phyloP scores from a whole-genome alignment of 139 green algal species.

The Chlamydomonas incerta region DNA sequence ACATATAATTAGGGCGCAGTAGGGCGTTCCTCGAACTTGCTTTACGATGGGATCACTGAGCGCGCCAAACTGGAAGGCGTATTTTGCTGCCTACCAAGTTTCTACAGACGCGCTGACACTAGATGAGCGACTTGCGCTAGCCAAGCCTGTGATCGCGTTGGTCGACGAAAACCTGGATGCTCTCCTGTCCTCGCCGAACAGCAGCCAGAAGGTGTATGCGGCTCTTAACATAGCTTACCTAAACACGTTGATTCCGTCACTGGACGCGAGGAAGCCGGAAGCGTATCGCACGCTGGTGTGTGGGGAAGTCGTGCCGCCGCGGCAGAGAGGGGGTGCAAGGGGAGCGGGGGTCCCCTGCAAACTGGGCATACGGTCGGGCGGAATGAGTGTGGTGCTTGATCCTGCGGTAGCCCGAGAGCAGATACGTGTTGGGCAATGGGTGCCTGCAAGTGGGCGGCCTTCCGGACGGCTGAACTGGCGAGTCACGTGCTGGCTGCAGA shows the following conservation, averaged over 20 bases:
- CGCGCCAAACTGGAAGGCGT: constrained; percentile 7
- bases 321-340: too few relatives aligned
- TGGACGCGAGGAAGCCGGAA: background rate
- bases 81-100: background rate
- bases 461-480: too few relatives aligned
- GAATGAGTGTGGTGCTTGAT: too few relatives aligned
- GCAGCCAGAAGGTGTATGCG: background rate
- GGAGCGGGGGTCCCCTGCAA: too few relatives aligned
- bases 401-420: too few relatives aligned
- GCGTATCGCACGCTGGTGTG: too few relatives aligned
- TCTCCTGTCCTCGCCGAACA: background rate
- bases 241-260: background rate
- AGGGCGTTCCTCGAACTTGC: background rate
- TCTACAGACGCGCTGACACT: background rate
- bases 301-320: too few relatives aligned
- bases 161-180: background rate
- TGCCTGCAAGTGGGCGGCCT: too few relatives aligned
- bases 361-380: too few relatives aligned
- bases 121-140: background rate
- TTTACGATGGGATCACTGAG: background rate
- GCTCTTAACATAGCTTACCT: background rate
- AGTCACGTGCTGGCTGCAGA: background rate
- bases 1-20: too few relatives aligned
- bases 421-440: too few relatives aligned
- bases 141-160: background rate